Conservation (phyloP, 768 basidiomycete species). For the Agrocybe pediades region DNA sequence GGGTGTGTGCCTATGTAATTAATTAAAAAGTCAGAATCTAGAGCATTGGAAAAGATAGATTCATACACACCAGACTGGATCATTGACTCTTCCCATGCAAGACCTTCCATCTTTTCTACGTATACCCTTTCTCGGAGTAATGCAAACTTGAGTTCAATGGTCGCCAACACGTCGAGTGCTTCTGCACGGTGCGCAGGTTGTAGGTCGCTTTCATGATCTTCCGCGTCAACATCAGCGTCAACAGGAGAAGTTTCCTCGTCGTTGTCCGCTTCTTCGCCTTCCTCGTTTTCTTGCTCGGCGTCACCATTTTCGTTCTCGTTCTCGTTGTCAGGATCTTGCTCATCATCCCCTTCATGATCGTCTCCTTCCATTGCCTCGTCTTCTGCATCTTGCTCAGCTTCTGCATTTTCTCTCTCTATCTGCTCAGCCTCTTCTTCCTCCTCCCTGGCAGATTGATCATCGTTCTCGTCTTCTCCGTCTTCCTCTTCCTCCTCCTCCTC, state of each 20-base stretch:
- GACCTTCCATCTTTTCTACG: conserved; percentile 90
- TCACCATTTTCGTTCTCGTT: conserved; percentile 29
- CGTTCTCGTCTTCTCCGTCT: conserved; percentile 11
- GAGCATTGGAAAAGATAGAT: not conserved
- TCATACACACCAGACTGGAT: conserved; percentile 68
- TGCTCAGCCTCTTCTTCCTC: conserved; percentile 12
- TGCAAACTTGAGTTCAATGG: conserved; percentile 93
- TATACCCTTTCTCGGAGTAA: conserved; percentile 84
- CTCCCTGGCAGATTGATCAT: conserved; percentile 6
- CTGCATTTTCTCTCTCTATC: conserved; percentile 20
- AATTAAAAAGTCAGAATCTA: conserved; percentile 4
- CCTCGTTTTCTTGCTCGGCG: conserved; percentile 37
- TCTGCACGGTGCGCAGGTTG: conserved; percentile 85
- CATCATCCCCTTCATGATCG: conserved; percentile 14
- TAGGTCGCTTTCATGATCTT: conserved; percentile 52
- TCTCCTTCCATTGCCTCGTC: conserved; percentile 14
- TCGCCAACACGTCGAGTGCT: conserved; percentile 84
- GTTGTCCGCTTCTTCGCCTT: conserved; percentile 29
- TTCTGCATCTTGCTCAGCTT: conserved; percentile 11
- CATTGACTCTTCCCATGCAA: conserved; percentile 86
- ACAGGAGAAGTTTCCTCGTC: conserved; percentile 26
- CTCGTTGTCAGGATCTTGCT: conserved; percentile 18
- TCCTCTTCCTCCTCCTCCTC: conserved; percentile 9
- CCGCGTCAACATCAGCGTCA: conserved; percentile 23
- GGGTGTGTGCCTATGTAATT: conserved; percentile 72